Conservation (phyloP, 1,284 basidiomycete species). For the Fomitopsis pinicola region DNA sequence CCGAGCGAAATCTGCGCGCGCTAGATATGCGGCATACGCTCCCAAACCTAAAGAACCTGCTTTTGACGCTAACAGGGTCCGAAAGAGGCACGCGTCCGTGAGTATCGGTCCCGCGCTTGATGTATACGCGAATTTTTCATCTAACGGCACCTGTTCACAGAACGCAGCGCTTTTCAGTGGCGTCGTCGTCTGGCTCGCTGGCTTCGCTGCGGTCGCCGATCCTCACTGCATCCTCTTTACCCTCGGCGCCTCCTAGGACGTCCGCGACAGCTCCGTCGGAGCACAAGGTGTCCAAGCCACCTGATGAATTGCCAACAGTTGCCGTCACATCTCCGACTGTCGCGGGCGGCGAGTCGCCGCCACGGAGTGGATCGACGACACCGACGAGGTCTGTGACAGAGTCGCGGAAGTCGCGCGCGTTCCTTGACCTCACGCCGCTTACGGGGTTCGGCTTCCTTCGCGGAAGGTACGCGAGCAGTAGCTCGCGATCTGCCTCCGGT, state of each 20-base stretch:
- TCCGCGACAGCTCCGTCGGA: neutral
- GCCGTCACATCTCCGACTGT: neutral
- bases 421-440: conserved; percentile 57
- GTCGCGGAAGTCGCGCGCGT: conserved; percentile 37
- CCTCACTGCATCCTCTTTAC: conserved; percentile 19
- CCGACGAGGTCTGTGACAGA: conserved; percentile 36
- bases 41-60: conserved; percentile 92
- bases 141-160: conserved; percentile 7
- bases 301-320: conserved; percentile 6
- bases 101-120: conserved; percentile 19
- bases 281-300: conserved; percentile 3
- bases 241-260: conserved; percentile 7
- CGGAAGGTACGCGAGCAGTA: conserved; percentile 46
- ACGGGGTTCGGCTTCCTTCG: conserved; percentile 66
- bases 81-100: conserved; percentile 47
- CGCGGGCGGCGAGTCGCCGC: conserved; percentile 30
- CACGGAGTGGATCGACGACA: conserved; percentile 50
- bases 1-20: conserved; percentile 80
- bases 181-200: conserved; percentile 20
- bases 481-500: conserved; percentile 20
- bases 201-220: conserved; percentile 23
- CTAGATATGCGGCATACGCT: conserved; percentile 94
- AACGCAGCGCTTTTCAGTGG: conserved; percentile 13
- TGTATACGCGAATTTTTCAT: neutral
- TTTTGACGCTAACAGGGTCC: conserved; percentile 80